These are phyloP conservation scores for Vitis amurensis DNA, from an alignment of 164 flowering plant species.

Conservation along the genomic window DNA sequence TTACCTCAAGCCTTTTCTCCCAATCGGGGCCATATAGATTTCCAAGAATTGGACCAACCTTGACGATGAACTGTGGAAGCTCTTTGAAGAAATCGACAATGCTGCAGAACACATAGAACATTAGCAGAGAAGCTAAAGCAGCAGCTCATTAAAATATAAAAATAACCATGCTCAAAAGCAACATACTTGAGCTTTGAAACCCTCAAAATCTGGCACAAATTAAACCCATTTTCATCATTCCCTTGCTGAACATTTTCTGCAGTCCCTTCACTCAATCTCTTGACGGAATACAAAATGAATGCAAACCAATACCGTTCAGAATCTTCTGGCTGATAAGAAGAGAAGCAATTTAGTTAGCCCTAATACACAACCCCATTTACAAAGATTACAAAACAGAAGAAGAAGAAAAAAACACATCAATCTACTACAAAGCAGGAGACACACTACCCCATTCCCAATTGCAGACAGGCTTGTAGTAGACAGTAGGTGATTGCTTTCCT, in stretches of 20 bases:
- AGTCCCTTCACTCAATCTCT: slow-evolving; percentile 47
- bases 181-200: slow-evolving; percentile 68
- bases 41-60: slow-evolving; percentile 65
- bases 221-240: slow-evolving; percentile 36
- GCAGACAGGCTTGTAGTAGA: slow-evolving; percentile 42
- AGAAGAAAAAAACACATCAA: not conserved
- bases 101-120: slow-evolving; percentile 34
- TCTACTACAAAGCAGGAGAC: not conserved
- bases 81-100: slow-evolving; percentile 82
- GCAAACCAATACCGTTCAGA: slow-evolving; percentile 84
- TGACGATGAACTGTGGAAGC: slow-evolving; percentile 81
- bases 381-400: not conserved
- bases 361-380: not conserved
- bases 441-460: slow-evolving; percentile 68
- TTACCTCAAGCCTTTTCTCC: slow-evolving; percentile 91
- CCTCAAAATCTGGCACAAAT: slow-evolving; percentile 70
- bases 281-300: slow-evolving; percentile 61
- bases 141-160: not conserved
- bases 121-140: not conserved
- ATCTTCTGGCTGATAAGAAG: slow-evolving; percentile 64
- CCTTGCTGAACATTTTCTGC: slow-evolving; percentile 21
- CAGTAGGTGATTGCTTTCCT: slow-evolving; percentile 62
- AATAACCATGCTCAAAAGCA: not conserved
- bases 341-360: not conserved
- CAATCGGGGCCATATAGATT: slow-evolving; percentile 76